These are phyloP conservation scores for Tetrapyrgos nigripes DNA, from an alignment of 1,284 basidiomycete genomes.

Conservation along the genomic window DNA sequence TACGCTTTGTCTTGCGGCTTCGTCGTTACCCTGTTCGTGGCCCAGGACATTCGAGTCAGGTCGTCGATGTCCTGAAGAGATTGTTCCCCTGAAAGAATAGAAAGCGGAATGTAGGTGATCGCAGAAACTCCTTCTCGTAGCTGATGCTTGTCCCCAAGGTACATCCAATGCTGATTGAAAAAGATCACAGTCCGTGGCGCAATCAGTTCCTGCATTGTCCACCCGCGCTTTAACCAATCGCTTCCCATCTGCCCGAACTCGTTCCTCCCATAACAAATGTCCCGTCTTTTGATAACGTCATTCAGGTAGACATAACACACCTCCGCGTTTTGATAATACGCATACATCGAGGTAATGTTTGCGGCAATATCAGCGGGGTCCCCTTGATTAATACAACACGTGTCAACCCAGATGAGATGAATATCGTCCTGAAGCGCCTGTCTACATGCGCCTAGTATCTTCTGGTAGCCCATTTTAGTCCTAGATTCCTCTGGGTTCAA, in stretches of 20 bases:
- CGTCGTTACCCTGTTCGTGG: neutral
- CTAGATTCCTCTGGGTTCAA: neutral
- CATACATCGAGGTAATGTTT: neutral
- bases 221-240: neutral
- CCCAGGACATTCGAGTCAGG: neutral
- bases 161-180: neutral
- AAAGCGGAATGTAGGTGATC: neutral
- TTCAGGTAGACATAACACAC: neutral
- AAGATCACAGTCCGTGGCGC: neutral
- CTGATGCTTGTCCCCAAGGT: neutral
- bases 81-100: neutral
- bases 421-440: neutral
- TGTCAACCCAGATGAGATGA: neutral
- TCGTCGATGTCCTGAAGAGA: neutral
- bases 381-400: conserved; percentile 1
- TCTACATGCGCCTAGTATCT: neutral
- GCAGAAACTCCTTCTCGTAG: neutral
- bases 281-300: neutral
- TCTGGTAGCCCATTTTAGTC: neutral
- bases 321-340: neutral
- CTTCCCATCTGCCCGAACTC: neutral
- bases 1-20: neutral
- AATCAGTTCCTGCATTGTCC: neutral
- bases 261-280: neutral
- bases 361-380: neutral